Conservation (phyloP, 2,329 filamentous ascomycete species). For the Epichloe gansuensis region DNA sequence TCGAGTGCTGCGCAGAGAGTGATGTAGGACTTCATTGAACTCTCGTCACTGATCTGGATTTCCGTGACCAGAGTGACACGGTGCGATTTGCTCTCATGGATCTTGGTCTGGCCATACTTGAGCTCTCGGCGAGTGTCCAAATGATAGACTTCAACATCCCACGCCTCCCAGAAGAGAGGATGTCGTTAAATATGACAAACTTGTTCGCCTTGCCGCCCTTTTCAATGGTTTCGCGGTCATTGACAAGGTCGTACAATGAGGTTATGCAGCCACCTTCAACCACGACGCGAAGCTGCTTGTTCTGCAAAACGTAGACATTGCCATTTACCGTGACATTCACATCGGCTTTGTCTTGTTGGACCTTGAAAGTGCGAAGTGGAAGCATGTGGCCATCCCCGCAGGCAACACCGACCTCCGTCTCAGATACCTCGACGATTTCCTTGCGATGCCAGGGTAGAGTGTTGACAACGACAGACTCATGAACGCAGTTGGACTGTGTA, state of each 20-base stretch:
- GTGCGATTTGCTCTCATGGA: constrained; percentile 60
- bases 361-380: constrained; percentile 37
- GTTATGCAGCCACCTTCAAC: constrained; percentile 68
- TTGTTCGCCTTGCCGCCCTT: constrained; percentile 71
- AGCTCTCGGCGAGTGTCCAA: constrained; percentile 76
- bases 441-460: constrained; percentile 77
- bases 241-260: constrained; percentile 66
- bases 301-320: constrained; percentile 65
- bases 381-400: constrained; percentile 44
- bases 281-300: constrained; percentile 61
- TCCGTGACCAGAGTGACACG: constrained; percentile 72
- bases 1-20: constrained; percentile 59
- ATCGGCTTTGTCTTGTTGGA: constrained; percentile 29
- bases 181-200: constrained; percentile 91
- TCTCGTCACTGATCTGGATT: constrained; percentile 77
- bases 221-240: constrained; percentile 66
- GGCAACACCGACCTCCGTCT: constrained; percentile 39
- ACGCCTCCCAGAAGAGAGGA: constrained; percentile 93
- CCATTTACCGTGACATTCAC: constrained; percentile 39
- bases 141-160: constrained; percentile 97
- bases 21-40: constrained; percentile 77
- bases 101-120: constrained; percentile 51
- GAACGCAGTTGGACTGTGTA: constrained; percentile 25
- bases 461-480: constrained; percentile 57
- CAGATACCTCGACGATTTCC: constrained; percentile 56